Evolutionary conservation across 352 stramenopile species (phyloP).

Genomic region (Phytopythium cucurbitacearum): DNA sequence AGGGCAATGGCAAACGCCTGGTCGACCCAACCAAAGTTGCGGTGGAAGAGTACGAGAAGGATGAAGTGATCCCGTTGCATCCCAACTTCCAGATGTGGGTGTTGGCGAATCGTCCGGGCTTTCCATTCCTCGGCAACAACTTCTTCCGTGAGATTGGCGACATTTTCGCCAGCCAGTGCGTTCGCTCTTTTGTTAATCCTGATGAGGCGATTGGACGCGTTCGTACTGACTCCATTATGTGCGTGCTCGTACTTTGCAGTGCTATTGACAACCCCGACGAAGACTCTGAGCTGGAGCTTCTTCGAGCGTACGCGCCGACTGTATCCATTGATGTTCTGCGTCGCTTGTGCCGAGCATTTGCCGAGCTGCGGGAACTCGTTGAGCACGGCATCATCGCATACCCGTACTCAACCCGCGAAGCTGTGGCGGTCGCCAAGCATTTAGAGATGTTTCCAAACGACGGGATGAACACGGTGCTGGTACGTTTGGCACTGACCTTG

Average conservation of each 20-base stretch:
- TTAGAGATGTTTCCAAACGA: slow-evolving; percentile 91
- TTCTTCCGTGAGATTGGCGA: slow-evolving; percentile 94
- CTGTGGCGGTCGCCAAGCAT: slow-evolving; percentile 93
- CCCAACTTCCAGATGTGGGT: slow-evolving; percentile 92
- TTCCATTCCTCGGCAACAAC: slow-evolving; percentile 97
- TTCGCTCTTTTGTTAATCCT: background rate
- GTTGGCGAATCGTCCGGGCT: slow-evolving; percentile 94
- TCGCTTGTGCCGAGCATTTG: slow-evolving; percentile 85
- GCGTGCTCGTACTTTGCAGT: slow-evolving; percentile 12
- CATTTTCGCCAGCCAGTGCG: slow-evolving; percentile 90
- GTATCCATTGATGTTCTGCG: slow-evolving; percentile 75
- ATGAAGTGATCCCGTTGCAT: slow-evolving; percentile 90
- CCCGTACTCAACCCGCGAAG: slow-evolving; percentile 93
- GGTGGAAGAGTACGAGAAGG: slow-evolving; percentile 51
- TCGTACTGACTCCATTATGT: background rate
- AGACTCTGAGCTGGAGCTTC: slow-evolving; percentile 87
- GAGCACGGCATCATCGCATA: slow-evolving; percentile 91
- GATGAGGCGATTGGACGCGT: background rate
- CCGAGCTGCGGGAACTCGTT: slow-evolving; percentile 86
- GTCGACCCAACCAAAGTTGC: slow-evolving; percentile 67
- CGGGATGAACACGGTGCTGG: slow-evolving; percentile 73
- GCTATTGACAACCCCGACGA: slow-evolving; percentile 90
- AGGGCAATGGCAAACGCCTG: slow-evolving; percentile 87
- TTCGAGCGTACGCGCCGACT: slow-evolving; percentile 88
- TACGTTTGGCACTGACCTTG: slow-evolving; percentile 12